These are phyloP conservation scores for Penicillium argentinense DNA, from an alignment of 495 filamentous ascomycete genomes.

Conservation along the genomic window DNA sequence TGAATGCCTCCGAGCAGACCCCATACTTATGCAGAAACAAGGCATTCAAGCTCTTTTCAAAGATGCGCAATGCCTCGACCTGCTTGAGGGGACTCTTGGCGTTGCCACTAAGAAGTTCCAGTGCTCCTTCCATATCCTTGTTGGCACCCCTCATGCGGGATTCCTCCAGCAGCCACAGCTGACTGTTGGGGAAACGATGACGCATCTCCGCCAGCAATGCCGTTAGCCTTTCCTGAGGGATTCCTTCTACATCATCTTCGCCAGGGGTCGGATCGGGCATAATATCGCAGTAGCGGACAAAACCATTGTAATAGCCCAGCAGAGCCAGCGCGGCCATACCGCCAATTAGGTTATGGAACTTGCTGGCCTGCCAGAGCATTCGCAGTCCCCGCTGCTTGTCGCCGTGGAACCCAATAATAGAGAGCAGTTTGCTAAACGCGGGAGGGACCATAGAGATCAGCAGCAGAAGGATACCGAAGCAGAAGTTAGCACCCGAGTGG, in stretches of 20 bases:
- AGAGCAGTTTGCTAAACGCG: constrained; percentile 77
- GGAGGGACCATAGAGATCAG: constrained; percentile 91
- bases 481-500: constrained; percentile 83
- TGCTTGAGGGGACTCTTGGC: constrained; percentile 78
- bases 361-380: constrained; percentile 92
- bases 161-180: constrained; percentile 89
- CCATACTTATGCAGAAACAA: constrained; percentile 78
- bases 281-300: constrained; percentile 86
- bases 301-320: constrained; percentile 83
- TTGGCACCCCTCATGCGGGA: constrained; percentile 74
- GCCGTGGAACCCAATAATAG: constrained; percentile 87
- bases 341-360: constrained; percentile 85
- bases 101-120: constrained; percentile 59
- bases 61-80: constrained; percentile 74
- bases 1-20: constrained; percentile 69
- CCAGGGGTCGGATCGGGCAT: constrained; percentile 58
- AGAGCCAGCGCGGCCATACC: constrained; percentile 81
- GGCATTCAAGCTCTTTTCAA: constrained; percentile 77
- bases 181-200: constrained; percentile 72
- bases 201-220: constrained; percentile 74
- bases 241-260: constrained; percentile 59
- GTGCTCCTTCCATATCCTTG: constrained; percentile 63
- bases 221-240: constrained; percentile 68
- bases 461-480: constrained; percentile 81
- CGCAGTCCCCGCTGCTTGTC: constrained; percentile 79